Evolutionary conservation across 768 basidiomycete species (phyloP), one percentile per base, ranked within the genome.

Genomic region (Gloeostereum incarnatum): DNA sequence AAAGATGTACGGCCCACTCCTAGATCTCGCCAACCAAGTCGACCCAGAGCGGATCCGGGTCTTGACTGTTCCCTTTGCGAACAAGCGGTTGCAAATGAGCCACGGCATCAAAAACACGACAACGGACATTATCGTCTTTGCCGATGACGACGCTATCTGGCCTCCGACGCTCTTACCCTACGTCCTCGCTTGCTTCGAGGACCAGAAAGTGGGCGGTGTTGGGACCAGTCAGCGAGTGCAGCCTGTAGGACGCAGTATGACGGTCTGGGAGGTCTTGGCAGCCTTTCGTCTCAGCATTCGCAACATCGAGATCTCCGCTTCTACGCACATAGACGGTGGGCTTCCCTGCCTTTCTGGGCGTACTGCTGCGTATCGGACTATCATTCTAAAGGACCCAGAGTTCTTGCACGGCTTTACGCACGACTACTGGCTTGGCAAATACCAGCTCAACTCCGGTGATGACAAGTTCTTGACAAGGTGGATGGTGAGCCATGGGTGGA

Each of bases 401-500:
- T 96, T 96, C 57, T 56, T 94, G 20, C 78, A 90, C 17, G 90
- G 26, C 14, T 29, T 29, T 14, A 29, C 26, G 26, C 26, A 29
- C 26, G 26, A 29, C 14, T 29, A 29, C 14, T 29, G 26, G 26
- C 8, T 29, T 8, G 26, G 26, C 8, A 29, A 29, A 29, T 29
- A 29, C 14, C 26, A 29, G 26, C 26, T 29, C 14, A 29, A 29
- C 94, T 90, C 63, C 63, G 18, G 11, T 34, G 32, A 92, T 60
- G 87, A 90, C 68, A 91, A 94, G 60, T 94, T 90, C 63, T 64
- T 94, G 54, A 97, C 92, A 13, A 68, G 91, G 31, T 94, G 92
- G 91, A 91, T 93, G 87, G 91, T 94, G 43, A 81, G 78, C 52
- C 90, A 93, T 51, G 89, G 90, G 11, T 94, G 92, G 91, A 82